Evolutionary conservation across 2,329 filamentous ascomycete species (phyloP).

Genomic region (Curvularia lunata): DNA sequence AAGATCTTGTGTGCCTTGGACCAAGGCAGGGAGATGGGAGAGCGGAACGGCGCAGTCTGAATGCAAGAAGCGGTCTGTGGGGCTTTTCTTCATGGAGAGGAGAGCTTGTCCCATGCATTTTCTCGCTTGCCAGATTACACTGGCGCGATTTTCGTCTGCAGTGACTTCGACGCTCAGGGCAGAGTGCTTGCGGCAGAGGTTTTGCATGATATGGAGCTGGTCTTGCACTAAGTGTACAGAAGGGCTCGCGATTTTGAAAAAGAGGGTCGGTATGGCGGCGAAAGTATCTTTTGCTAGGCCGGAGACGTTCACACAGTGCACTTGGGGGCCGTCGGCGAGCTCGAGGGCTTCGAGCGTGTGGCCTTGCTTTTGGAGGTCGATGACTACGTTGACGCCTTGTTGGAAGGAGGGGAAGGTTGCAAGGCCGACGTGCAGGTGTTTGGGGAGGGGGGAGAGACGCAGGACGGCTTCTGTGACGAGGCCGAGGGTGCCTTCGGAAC

Average conservation of each 20-base stretch:
- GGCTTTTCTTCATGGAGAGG: slow-evolving; percentile 66
- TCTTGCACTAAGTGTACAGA: slow-evolving; percentile 68
- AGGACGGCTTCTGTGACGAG: slow-evolving; percentile 89
- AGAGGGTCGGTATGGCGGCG: slow-evolving; percentile 72
- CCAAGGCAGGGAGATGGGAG: slow-evolving; percentile 71
- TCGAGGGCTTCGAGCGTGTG: slow-evolving; percentile 88
- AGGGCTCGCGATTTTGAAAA: slow-evolving; percentile 75
- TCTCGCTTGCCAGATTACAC: slow-evolving; percentile 73
- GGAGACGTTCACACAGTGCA: slow-evolving; percentile 71
- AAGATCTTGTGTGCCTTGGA: slow-evolving; percentile 73
- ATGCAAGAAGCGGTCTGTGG: slow-evolving; percentile 69
- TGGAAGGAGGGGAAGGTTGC: slow-evolving; percentile 67
- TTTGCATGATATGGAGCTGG: slow-evolving; percentile 70
- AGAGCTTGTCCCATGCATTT: slow-evolving; percentile 76
- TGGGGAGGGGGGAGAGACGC: slow-evolving; percentile 79
- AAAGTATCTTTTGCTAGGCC: slow-evolving; percentile 60
- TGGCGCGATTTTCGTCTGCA: slow-evolving; percentile 63
- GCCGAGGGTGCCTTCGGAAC: slow-evolving; percentile 88
- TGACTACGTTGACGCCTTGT: slow-evolving; percentile 76
- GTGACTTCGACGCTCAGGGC: slow-evolving; percentile 71
- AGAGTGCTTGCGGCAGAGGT: slow-evolving; percentile 61
- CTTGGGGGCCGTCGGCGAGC: slow-evolving; percentile 86
- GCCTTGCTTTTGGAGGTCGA: slow-evolving; percentile 75
- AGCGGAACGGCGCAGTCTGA: slow-evolving; percentile 82
- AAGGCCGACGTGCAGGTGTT: slow-evolving; percentile 79